Base-by-base conservation (phyloP, 2,329 filamentous ascomycete species). In the Epichloe bromicola region DNA sequence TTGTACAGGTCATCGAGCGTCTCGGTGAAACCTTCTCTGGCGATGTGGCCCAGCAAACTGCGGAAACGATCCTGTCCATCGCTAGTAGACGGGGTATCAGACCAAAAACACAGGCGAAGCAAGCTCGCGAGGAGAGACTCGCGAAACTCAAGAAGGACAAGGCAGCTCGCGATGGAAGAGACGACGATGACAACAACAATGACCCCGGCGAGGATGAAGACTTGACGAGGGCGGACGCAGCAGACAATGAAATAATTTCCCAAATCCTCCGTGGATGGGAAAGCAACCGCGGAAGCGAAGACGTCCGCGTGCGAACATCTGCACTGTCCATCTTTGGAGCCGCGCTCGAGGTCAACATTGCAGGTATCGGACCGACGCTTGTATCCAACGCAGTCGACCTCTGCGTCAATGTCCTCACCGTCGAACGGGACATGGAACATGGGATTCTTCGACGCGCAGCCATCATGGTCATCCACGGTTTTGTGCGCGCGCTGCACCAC, bases 191-290 rank as follows among this genome's bases (percentile, higher is more conserved):
- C 5, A 64, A 67, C 1, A 56, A 67, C 1, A 62, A 67, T 3
- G 65, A 67, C 56, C 70, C 56, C 4, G 38, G n/a, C n/a, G 15
- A 34, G 23, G 65, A 58, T 41, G 70, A 78, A n/a, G 66, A 70
- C 8, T 53, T 69, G 5, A 66, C 69, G 0, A 67, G 71, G 37
- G 68, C 70, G 46, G 70, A 70, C 58, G 71, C 61, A 56, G 66
- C 59, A 43, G 73, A 67, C 53, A 74, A 74, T 51, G 79, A 73
- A 33, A 70, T 75, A 45, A 61, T 83, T 12, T 68, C 72, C 20
- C 71, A 74, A 53, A 86, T 88, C 53, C 71, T 87, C 0, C 68
- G 74, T 14, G 83, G 82, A 1, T 88, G 85, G 85, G 75, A 83
- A 56, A 75, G 80, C 54, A 81, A 79, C 51, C 69, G 74, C 15